Percentiles rank a stretch among this genome's conserved stretches.
phyloP scores from a whole-genome alignment of 805 yeast species.

The Lachancea mirantina region DNA sequence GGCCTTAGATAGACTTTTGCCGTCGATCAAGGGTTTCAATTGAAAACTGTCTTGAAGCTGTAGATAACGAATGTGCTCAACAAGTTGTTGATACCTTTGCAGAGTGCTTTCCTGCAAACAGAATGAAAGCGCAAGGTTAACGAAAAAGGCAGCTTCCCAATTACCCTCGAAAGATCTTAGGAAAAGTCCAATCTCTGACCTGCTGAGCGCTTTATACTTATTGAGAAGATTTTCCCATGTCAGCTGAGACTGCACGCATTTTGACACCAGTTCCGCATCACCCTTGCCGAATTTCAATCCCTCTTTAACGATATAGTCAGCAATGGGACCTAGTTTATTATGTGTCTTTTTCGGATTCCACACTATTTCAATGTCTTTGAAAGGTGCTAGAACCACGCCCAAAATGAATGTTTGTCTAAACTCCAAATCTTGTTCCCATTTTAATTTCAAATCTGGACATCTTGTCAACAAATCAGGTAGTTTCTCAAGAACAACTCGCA shows the following conservation, averaged over 20 bases:
- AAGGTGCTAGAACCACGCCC: constrained; percentile 20
- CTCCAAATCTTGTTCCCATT: background rate
- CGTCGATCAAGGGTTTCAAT: constrained; percentile 65
- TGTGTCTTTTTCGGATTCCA: constrained; percentile 23
- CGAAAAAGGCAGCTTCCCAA: constrained; percentile 41
- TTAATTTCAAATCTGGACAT: constrained; percentile 1
- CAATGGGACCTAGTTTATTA: constrained; percentile 21
- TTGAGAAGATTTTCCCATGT: constrained; percentile 26
- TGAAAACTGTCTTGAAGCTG: constrained; percentile 26
- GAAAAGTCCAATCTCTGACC: constrained; percentile 56
- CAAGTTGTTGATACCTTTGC: constrained; percentile 30
- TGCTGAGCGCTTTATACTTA: constrained; percentile 26
- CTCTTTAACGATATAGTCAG: constrained; percentile 51
- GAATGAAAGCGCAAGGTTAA: constrained; percentile 23
- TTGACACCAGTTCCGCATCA: constrained; percentile 46
- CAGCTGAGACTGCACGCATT: constrained; percentile 33
- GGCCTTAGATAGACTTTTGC: constrained; percentile 53
- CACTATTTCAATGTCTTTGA: constrained; percentile 16
- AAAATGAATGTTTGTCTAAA: constrained; percentile 19
- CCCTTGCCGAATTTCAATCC: constrained; percentile 60
- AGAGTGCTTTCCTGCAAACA: constrained; percentile 17
- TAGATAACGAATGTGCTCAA: constrained; percentile 20
- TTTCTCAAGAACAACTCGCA: constrained; percentile 5
- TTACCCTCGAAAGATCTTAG: constrained; percentile 48
- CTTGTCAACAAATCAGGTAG: constrained; percentile 4